Base-by-base conservation (phyloP, 495 filamentous ascomycete species). In the Aspergillus sclerotiicarbonarius region DNA sequence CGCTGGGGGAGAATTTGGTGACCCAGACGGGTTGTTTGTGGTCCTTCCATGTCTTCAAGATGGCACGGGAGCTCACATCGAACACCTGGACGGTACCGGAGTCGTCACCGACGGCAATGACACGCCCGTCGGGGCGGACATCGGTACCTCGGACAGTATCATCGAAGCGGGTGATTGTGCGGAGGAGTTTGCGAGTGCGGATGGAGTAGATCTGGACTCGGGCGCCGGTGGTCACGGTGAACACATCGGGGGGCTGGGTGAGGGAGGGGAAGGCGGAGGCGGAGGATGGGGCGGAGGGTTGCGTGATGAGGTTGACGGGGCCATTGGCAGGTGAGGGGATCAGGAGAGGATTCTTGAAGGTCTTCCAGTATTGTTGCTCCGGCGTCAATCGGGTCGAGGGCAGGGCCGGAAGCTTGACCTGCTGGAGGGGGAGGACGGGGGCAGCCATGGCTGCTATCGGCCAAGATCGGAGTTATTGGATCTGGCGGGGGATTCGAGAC, bases 11-110 rank as follows among this genome's bases (percentile, higher is more conserved):
- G 79, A 94, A 98, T 63, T 89, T 89, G 44, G 90, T 90, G 20
- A 87, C 84, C 88, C 94, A 96, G 35, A 96, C 92, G 41, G 95
- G 90, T 77, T 96, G 92, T 74, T 93, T 92, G 73, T 98, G 94
- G 45, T 93, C 86, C 60, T 86, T 85, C 95, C 94, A 99, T 48
- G 94, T 96, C 80, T 94, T 94, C 66, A 99, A 73, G 56, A 98
- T 96, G 1, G 92, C 91, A 55, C 94, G 84, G 41, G 90, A 90
- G 19, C 81, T 84, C 53, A 94, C 83, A 64, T 99, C 95, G 67
- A 98, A 99, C 13, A 96, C 90, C 69, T 98, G 95, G 46, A 99
- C 89, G 44, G 86, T 81, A 18, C 95, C 94, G 32, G 84, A 87
- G 62, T 95, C 92, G 58, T 96, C 92, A 67, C 93, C 95, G 39